Evolutionary conservation across 2,329 filamentous ascomycete species (phyloP).

Genomic region (Fusarium graminum): DNA sequence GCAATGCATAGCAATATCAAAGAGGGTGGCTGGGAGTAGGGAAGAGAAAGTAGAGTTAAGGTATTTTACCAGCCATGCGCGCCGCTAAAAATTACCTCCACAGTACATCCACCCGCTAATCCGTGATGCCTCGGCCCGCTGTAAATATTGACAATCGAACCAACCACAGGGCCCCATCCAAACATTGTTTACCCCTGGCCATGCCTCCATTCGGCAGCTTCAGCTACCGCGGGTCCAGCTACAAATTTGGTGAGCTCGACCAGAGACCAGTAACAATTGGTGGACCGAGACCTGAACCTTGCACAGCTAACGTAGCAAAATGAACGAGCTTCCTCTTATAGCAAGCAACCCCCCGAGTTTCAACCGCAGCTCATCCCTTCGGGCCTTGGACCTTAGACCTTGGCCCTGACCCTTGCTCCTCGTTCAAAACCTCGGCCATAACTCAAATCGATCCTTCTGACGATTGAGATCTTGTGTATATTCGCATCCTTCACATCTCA

Average conservation of each 20-base stretch:
- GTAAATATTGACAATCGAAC: slow-evolving; percentile 23
- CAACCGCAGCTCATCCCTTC: neutral
- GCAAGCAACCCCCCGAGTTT: slow-evolving; percentile 10
- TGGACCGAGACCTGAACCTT: neutral
- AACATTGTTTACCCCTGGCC: slow-evolving; percentile 38
- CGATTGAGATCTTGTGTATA: neutral
- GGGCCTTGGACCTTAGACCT: too few species aligned
- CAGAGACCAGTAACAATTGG: neutral
- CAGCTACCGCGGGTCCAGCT: slow-evolving; percentile 35
- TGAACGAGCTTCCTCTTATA: slow-evolving; percentile 39
- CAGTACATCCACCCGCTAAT: slow-evolving; percentile 16
- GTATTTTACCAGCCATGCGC: slow-evolving; percentile 8
- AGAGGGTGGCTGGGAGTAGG: slow-evolving; percentile 38
- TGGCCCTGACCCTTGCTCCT: neutral
- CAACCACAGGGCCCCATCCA: slow-evolving; percentile 21
- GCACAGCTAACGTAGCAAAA: neutral
- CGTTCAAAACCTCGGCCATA: neutral
- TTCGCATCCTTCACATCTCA: neutral
- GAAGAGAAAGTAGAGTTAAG: slow-evolving; percentile 28
- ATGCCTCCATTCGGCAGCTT: slow-evolving; percentile 30
- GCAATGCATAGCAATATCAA: slow-evolving; percentile 26
- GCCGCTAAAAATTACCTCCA: slow-evolving; percentile 7
- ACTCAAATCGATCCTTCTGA: neutral
- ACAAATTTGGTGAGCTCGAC: slow-evolving; percentile 29
- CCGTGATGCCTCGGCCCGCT: slow-evolving; percentile 40